These are phyloP conservation scores for Mangifera indica DNA, from an alignment of 345 rosid species.

Conservation along the genomic window DNA sequence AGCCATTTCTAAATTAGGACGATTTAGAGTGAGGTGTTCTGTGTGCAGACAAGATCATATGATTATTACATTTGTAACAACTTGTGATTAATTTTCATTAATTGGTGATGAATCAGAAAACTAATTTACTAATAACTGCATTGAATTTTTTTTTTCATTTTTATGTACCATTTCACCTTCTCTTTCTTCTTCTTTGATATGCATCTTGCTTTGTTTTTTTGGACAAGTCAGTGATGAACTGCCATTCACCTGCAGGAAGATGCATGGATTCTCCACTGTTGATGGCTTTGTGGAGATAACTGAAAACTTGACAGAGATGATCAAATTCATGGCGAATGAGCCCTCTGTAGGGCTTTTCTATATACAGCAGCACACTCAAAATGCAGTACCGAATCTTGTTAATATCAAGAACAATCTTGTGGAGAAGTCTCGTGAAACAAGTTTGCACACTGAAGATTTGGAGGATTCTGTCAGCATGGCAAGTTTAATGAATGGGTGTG, in stretches of 20 bases:
- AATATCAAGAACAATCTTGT: conserved; percentile 51
- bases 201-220: conserved; percentile 15
- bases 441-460: conserved; percentile 69
- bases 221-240: conserved; percentile 51
- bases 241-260: conserved; percentile 46
- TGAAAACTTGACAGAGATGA: conserved; percentile 87
- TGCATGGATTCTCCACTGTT: conserved; percentile 88
- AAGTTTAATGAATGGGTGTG: conserved; percentile 81
- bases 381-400: conserved; percentile 67
- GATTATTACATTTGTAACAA: not conserved
- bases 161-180: not conserved
- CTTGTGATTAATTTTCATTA: not conserved
- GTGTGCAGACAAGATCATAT: not conserved
- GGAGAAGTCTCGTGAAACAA: conserved; percentile 56
- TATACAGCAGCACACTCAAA: conserved; percentile 78
- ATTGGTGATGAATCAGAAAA: not conserved
- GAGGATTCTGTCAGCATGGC: conserved; percentile 75
- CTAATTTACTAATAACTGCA: not conserved
- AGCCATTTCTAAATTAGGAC: no score
- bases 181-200: conserved; percentile 13
- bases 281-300: conserved; percentile 94
- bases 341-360: conserved; percentile 92
- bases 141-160: not conserved
- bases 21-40: not conserved
- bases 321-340: conserved; percentile 83